Percentiles rank a stretch among this genome's conserved stretches.
phyloP scores from a whole-genome alignment of 805 yeast genomes.

The Hanseniaspora clermontiae region DNA sequence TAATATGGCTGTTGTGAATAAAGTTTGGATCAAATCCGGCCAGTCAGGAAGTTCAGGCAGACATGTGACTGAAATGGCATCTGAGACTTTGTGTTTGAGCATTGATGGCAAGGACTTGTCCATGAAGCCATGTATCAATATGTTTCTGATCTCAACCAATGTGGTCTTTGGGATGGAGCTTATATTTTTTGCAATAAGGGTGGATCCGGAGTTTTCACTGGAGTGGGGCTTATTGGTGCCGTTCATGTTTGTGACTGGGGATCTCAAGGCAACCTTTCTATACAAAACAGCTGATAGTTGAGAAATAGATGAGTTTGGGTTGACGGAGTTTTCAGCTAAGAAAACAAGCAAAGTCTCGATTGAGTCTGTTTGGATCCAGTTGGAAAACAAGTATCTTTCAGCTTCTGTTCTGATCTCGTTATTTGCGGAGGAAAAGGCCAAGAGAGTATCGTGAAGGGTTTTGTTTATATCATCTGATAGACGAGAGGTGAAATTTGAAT shows the following conservation, averaged over 20 bases:
- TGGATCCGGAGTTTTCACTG: slow-evolving; percentile 30
- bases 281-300: slow-evolving; percentile 80
- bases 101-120: slow-evolving; percentile 48
- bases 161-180: slow-evolving; percentile 54
- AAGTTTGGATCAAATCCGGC: slow-evolving; percentile 66
- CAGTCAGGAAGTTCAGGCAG: slow-evolving; percentile 53
- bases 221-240: neutral
- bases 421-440: slow-evolving; percentile 66
- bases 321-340: slow-evolving; percentile 65
- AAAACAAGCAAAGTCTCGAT: slow-evolving; percentile 63
- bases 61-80: slow-evolving; percentile 87
- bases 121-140: slow-evolving; percentile 61
- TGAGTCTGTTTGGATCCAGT: slow-evolving; percentile 60
- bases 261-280: slow-evolving; percentile 69
- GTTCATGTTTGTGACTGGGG: slow-evolving; percentile 39
- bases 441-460: slow-evolving; percentile 43
- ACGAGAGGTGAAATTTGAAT: neutral
- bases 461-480: slow-evolving; percentile 50
- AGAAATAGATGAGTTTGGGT: slow-evolving; percentile 44
- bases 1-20: slow-evolving; percentile 48
- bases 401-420: slow-evolving; percentile 65
- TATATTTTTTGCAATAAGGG: slow-evolving; percentile 64
- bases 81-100: slow-evolving; percentile 84
- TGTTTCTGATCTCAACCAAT: slow-evolving; percentile 47
- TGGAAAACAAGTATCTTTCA: slow-evolving; percentile 55